These are phyloP conservation scores for Aureobasidium musti DNA, from an alignment of 2,329 filamentous ascomycete species.

Conservation along the genomic window DNA sequence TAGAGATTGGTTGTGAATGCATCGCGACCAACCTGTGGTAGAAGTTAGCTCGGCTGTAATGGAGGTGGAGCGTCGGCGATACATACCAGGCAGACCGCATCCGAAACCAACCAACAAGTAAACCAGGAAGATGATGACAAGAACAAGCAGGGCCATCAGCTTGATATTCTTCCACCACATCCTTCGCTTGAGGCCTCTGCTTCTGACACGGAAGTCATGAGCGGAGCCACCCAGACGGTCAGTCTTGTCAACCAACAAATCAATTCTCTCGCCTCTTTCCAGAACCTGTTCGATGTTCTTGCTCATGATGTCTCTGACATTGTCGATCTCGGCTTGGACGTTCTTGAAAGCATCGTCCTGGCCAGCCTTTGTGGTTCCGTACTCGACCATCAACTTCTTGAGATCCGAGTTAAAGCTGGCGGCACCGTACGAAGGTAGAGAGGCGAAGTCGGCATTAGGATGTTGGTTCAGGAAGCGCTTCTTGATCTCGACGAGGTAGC, in stretches of 20 bases:
- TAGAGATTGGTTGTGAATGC: conserved; percentile 38
- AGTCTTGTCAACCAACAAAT: conserved; percentile 94
- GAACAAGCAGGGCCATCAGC: conserved; percentile 75
- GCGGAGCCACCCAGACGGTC: conserved; percentile 86
- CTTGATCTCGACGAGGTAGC: conserved; percentile 87
- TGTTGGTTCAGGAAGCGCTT: conserved; percentile 78
- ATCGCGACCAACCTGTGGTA: conserved; percentile 43
- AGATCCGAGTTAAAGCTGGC: conserved; percentile 82
- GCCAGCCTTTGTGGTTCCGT: conserved; percentile 74
- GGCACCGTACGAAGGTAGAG: conserved; percentile 85
- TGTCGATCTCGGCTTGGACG: conserved; percentile 87
- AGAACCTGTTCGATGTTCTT: conserved; percentile 89
- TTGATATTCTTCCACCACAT: conserved; percentile 99
- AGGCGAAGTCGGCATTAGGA: conserved; percentile 68
- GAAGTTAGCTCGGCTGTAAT: neutral
- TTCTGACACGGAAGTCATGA: conserved; percentile 85
- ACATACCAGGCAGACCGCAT: conserved; percentile 63
- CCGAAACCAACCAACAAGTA: conserved; percentile 73
- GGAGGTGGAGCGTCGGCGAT: conserved; percentile 31
- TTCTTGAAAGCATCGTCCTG: conserved; percentile 80
- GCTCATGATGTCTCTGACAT: conserved; percentile 89
- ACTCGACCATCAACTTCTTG: conserved; percentile 76
- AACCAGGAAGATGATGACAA: conserved; percentile 72
- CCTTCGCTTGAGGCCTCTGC: conserved; percentile 78
- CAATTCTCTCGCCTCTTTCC: conserved; percentile 88